Conservation (phyloP, 2,329 filamentous ascomycete genomes). For the Tolypocladium endophyticum region DNA sequence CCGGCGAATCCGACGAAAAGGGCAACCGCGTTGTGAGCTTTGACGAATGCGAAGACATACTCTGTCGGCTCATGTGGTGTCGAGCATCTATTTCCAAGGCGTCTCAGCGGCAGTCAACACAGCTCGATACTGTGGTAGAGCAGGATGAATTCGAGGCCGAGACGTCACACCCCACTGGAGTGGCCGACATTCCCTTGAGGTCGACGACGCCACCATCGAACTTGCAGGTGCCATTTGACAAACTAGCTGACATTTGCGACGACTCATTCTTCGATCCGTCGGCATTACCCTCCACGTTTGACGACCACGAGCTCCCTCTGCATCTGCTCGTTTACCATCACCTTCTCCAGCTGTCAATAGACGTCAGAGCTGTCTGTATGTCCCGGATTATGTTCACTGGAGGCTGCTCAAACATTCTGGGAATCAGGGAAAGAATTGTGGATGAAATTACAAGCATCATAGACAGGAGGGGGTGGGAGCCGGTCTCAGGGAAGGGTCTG, state of each 20-base stretch:
- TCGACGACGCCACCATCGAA: constrained; percentile 40
- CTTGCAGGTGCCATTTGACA: constrained; percentile 56
- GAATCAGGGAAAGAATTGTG: constrained; percentile 66
- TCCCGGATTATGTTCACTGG: constrained; percentile 80
- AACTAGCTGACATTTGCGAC: constrained; percentile 66
- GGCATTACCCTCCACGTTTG: constrained; percentile 46
- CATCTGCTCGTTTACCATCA: constrained; percentile 66
- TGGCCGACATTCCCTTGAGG: constrained; percentile 32
- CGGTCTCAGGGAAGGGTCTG: constrained; percentile 59
- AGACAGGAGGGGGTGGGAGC: constrained; percentile 63
- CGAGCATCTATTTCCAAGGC: constrained; percentile 19
- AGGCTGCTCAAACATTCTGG: constrained; percentile 67
- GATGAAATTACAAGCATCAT: constrained; percentile 63
- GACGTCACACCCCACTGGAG: constrained; percentile 11
- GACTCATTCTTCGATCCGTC: constrained; percentile 57
- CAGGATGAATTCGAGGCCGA: constrained; percentile 41
- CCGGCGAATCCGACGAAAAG: constrained; percentile 17
- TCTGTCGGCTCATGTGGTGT: constrained; percentile 72
- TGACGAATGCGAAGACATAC: constrained; percentile 71
- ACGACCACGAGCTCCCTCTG: constrained; percentile 78
- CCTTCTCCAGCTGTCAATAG: constrained; percentile 65
- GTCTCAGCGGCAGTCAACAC: constrained; percentile 25
- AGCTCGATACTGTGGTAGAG: constrained; percentile 41
- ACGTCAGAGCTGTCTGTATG: constrained; percentile 79
- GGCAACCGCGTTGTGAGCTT: constrained; percentile 45